Evolutionary conservation across 2,329 filamentous ascomycete species (phyloP).

Genomic region (Beauveria varroae): DNA sequence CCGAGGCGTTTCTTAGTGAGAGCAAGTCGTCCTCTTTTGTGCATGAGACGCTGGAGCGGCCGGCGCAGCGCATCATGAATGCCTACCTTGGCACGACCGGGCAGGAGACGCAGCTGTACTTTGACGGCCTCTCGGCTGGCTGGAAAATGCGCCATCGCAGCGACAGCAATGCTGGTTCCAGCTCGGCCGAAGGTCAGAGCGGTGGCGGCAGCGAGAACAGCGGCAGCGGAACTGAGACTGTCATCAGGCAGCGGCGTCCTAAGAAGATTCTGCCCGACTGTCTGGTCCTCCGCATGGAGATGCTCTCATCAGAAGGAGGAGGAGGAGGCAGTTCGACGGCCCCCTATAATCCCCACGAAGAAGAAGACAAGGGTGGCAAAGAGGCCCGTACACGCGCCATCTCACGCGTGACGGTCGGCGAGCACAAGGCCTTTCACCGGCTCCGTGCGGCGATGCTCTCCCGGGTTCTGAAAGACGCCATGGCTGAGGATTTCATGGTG

Average conservation of each 20-base stretch:
- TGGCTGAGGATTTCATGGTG: background rate
- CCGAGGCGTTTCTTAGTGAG: background rate
- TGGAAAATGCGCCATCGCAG: background rate
- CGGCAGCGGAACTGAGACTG: background rate
- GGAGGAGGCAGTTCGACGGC: background rate
- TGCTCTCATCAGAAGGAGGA: background rate
- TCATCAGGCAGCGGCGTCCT: background rate
- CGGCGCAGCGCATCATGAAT: background rate
- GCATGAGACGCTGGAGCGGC: background rate
- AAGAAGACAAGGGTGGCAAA: background rate
- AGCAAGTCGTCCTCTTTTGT: background rate
- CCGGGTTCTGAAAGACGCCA: background rate
- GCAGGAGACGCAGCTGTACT: background rate
- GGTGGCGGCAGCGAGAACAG: background rate
- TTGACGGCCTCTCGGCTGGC: background rate
- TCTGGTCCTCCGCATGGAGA: background rate
- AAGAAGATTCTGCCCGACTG: background rate
- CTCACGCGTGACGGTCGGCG: background rate
- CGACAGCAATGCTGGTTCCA: background rate
- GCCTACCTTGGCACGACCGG: background rate
- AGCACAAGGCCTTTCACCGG: background rate
- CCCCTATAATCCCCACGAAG: background rate
- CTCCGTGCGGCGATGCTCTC: background rate
- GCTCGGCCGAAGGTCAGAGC: background rate
- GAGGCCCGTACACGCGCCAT: background rate